These are phyloP conservation scores for Russula olivacea DNA, from an alignment of 768 basidiomycete species.

Conservation along the genomic window DNA sequence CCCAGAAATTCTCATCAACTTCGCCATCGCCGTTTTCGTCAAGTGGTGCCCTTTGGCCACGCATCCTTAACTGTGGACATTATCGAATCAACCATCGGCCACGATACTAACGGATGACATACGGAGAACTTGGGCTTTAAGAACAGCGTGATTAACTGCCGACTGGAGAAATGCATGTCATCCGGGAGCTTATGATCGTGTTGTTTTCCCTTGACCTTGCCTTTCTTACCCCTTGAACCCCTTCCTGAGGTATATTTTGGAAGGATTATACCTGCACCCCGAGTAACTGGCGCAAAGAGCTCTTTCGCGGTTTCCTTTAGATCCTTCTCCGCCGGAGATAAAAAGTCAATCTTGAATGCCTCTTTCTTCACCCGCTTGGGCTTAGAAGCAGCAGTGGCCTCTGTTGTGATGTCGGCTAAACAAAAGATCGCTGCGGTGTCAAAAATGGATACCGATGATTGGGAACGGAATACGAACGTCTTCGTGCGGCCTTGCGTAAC, in stretches of 20 bases:
- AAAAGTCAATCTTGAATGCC: constrained; percentile 77
- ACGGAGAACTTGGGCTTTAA: constrained; percentile 95
- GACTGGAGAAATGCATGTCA: constrained; percentile 95
- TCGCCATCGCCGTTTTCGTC: constrained; percentile 73
- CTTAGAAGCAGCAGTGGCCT: constrained; percentile 41
- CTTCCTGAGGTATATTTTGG: constrained; percentile 32
- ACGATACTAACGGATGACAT: constrained; percentile 30
- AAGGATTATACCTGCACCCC: constrained; percentile 62
- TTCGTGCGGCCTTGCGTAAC: constrained; percentile 70
- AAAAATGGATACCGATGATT: constrained; percentile 7
- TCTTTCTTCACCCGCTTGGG: constrained; percentile 70
- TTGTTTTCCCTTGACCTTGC: constrained; percentile 53
- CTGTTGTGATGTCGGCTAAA: constrained; percentile 47
- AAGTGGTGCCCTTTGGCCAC: constrained; percentile 54
- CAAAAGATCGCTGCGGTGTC: constrained; percentile 18
- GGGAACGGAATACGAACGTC: constrained; percentile 45
- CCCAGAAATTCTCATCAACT: constrained; percentile 97
- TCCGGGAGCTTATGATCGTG: constrained; percentile 82
- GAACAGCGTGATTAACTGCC: constrained; percentile 87
- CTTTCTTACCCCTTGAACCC: constrained; percentile 41
- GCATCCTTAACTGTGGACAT: constrained; percentile 72
- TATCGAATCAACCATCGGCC: background rate
- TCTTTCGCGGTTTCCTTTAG: constrained; percentile 59
- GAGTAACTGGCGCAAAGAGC: constrained; percentile 72
- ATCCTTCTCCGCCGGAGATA: constrained; percentile 51